These are phyloP conservation scores for Phytophthora megakarya DNA, from an alignment of 352 stramenopile species.

Conservation along the genomic window DNA sequence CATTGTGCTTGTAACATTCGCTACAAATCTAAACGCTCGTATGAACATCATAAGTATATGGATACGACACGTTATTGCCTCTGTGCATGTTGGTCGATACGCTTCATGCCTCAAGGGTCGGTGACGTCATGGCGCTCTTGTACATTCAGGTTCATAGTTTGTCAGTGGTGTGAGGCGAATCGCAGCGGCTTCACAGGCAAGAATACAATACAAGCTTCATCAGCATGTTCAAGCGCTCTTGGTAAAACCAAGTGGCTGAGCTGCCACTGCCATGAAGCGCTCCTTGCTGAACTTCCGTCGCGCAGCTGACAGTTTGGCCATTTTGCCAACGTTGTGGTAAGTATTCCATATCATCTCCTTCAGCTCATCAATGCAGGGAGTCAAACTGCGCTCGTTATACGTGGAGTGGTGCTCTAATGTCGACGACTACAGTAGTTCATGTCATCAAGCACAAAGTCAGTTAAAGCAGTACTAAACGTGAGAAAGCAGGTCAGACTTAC, in stretches of 20 bases:
- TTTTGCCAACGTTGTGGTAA: conserved; percentile 67
- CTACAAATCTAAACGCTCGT: neutral
- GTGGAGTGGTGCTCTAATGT: conserved; percentile 80
- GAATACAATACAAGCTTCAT: conserved; percentile 30
- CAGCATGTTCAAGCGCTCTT: conserved; percentile 35
- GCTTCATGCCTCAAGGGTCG: conserved; percentile 19
- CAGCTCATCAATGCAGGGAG: conserved; percentile 70
- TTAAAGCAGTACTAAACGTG: neutral
- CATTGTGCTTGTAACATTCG: conserved; percentile 1
- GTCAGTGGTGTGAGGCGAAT: conserved; percentile 18
- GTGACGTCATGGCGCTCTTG: conserved; percentile 30
- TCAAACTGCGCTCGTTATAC: conserved; percentile 67
- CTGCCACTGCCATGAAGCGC: conserved; percentile 75
- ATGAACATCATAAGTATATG: conserved; percentile 41
- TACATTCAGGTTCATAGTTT: conserved; percentile 47
- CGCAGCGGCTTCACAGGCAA: conserved; percentile 24
- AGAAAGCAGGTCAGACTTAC: conserved; percentile 40
- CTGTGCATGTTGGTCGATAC: conserved; percentile 19
- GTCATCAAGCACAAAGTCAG: conserved; percentile 12
- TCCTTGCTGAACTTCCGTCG: conserved; percentile 89
- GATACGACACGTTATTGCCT: conserved; percentile 34
- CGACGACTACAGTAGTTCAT: conserved; percentile 55
- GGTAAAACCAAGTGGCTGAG: conserved; percentile 59
- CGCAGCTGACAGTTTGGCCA: conserved; percentile 79
- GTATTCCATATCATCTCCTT: conserved; percentile 85